Base-by-base conservation (phyloP, 495 filamentous ascomycete species). In the Thermochaetoides thermophila region DNA sequence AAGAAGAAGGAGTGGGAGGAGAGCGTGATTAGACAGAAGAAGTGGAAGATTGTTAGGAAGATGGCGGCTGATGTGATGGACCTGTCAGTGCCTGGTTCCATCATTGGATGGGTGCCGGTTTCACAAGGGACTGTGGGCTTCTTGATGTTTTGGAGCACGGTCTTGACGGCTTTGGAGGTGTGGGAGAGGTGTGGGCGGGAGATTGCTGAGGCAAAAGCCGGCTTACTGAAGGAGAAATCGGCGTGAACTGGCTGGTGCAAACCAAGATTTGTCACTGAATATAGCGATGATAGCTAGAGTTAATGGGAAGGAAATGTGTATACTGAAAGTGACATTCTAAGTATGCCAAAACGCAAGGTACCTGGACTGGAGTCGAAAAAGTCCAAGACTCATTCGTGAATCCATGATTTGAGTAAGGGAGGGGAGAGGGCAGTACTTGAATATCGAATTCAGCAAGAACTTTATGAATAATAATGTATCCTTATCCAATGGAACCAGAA, bases 51-150 rank as follows among this genome's bases (percentile, higher is more conserved):
- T 15, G 25, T 37, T 5, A 46, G 59, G 16, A 55, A 56, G 27
- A 43, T 74, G 19, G 36, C 68, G 3, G 61, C 69, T 3, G 70
- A 76, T 53, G 34, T 53, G 8, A 60, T 73, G 38, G 76, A 81
- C 44, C 34, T 77, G 23, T 32, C 69, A 10, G 43, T 75, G 22
- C 76, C 76, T 0, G 66, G 66, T 6, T 45, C 45, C 17, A 57
- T 67, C 2, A 49, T 76, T 13, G 66, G 68, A 0, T 78, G 74
- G 74, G 44, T 72, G 29, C 48, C 51, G 4, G 51, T 59, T 0
- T 44, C 51, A 1, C 54, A 62, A 4, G 52, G 60, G 21, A 53
- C 50, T 10, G 59, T 76, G 10, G 69, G 64, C 4, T 26, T 61
- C 21, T 54, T 60, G 12, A 73, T 71, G 66, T 51, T 74, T 14